Conservation (phyloP, 208 protist species). For the Acanthamoeba castellanii region DNA sequence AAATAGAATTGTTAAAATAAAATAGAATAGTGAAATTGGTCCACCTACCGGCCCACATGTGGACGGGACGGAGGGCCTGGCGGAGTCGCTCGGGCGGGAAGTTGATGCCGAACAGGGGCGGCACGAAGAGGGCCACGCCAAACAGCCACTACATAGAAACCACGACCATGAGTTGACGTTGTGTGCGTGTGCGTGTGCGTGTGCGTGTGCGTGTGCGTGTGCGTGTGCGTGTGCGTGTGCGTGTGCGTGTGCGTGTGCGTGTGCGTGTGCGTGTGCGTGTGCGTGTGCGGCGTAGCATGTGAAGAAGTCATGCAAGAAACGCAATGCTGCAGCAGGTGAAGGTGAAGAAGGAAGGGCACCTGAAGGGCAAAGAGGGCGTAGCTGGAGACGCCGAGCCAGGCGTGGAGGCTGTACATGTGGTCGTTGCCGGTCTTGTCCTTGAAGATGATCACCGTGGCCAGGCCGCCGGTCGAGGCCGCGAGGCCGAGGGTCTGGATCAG, state of each 20-base stretch:
- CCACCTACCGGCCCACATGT: background rate
- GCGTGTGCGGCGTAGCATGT: too few species aligned
- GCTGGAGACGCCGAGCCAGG: background rate
- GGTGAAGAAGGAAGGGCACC: background rate
- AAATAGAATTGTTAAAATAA: too few species aligned
- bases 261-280: too few species aligned
- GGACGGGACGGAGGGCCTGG: background rate
- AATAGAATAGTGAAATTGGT: too few species aligned
- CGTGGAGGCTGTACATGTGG: constrained; percentile 4
- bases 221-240: too few species aligned
- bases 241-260: too few species aligned
- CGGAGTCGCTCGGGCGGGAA: background rate
- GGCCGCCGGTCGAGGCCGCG: background rate
- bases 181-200: too few species aligned
- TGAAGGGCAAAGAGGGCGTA: constrained; percentile 3
- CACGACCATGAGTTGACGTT: background rate
- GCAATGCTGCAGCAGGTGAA: background rate
- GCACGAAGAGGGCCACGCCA: background rate
- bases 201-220: too few species aligned
- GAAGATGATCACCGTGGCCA: constrained; percentile 23
- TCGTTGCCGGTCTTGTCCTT: constrained; percentile 9
- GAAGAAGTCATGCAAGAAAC: too few species aligned
- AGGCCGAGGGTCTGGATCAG: constrained; percentile 14
- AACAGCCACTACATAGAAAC: background rate
- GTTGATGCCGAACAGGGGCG: background rate